Conservation (phyloP, 345 rosid species). For the Citropsis articulata region DNA sequence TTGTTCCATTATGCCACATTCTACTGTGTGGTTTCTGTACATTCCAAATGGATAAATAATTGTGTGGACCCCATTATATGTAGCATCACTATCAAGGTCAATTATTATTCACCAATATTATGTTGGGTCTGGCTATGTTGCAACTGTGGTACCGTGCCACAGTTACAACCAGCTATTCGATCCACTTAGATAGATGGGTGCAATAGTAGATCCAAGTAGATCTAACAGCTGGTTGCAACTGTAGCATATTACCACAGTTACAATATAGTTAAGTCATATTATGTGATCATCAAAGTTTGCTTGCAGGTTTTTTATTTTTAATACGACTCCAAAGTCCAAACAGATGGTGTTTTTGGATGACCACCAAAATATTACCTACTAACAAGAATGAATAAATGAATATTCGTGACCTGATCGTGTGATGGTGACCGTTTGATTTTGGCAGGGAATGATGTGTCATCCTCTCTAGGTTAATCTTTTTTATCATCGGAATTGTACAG, state of each 20-base stretch:
- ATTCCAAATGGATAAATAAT: background rate
- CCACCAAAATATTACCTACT: background rate
- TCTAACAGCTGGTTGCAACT: too few relatives aligned
- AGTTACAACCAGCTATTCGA: too few relatives aligned
- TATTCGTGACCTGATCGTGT: background rate
- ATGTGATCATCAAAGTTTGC: background rate
- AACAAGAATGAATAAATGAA: background rate
- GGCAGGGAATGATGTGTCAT: background rate
- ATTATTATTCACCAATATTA: too few relatives aligned
- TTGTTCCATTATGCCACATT: background rate
- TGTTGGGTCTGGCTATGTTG: too few relatives aligned
- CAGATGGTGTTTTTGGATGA: background rate
- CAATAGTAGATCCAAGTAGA: too few relatives aligned
- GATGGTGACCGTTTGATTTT: background rate
- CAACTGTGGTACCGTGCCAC: too few relatives aligned
- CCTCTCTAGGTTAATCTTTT: background rate
- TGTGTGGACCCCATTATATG: background rate
- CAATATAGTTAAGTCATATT: too few relatives aligned
- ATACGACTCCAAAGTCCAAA: background rate
- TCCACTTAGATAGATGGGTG: too few relatives aligned
- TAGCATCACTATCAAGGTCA: background rate
- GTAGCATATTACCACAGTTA: too few relatives aligned
- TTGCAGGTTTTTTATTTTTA: background rate
- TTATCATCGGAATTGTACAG: background rate
- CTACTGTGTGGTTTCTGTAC: too few relatives aligned